Evolutionary conservation across 2,329 filamentous ascomycete species (phyloP), one percentile per base, ranked within the genome.

Genomic region (Didymella segeticola): DNA sequence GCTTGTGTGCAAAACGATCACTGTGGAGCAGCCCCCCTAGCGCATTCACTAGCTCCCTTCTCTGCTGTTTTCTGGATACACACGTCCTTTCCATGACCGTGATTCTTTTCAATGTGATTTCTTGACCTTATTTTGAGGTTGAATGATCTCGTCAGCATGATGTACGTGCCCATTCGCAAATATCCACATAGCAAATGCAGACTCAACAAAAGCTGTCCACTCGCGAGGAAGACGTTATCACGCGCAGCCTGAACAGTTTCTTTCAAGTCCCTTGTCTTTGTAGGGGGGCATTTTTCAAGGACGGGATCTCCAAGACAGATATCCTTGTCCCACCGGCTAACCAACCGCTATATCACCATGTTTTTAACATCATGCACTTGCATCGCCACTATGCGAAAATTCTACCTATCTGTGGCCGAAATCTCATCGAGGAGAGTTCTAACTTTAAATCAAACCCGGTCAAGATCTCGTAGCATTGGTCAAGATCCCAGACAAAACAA

Each of bases 261-360:
- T 20, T 23, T 31, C 1, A 45, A 45, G 7, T 3, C 45, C 11
- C 26, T 45, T 5, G 29, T 53, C 10, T 33, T 54, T 19, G 51
- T 45, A 34, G 51, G 51, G 34, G 51, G 45, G 1, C 45, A 17
- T 20, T 54, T 45, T 1, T 45, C 51, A 14, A 45, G 51, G 27
- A 54, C 46, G 51, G 45, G 51, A 36, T 43, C 39, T 33, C 45
- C 51, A 5, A 54, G 49, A 23, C 45, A 54, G 25, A n/a, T 54
- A 11, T 54, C 6, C 33, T 25, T 14, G 7, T 49, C 6, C 41
- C 45, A n/a, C 30, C 47, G 3, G 43, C 47, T 15, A 26, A 19
- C 9, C 33, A 26, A 30, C 48, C 47, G n/a, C 20, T 51, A 6
- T 51, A 51, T 29, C 19, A 38, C 10, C 48, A 51, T 6, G 33